Evolutionary conservation across 495 filamentous ascomycete genomes (phyloP), one percentile per base, ranked within the genome.

Genomic region (Penicillium mononematosum): DNA sequence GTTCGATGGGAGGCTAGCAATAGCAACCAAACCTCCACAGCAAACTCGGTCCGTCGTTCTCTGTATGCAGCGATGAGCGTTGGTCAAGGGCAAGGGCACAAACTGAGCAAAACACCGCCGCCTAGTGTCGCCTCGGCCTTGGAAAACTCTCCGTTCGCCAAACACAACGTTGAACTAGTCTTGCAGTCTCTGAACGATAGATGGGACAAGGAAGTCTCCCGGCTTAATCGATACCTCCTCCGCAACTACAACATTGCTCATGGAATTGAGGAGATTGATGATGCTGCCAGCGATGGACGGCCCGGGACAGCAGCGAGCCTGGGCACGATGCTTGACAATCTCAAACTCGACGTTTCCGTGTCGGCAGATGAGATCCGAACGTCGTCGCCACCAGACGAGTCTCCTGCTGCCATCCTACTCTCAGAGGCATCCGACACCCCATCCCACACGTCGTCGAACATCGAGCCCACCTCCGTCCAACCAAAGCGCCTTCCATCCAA

Each of bases 161-260:
- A 69, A 7, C 75, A 82, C 36, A 82, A 86, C 56, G 67, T 84
- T 6, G 75, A 81, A 10, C 70, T 70, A 31, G 77, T 81, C n/a
- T 67, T 89, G 36, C 68, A 73, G 20, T 74, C 84, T 0, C 63
- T 90, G 36, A 78, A 79, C 45, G 78, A 79, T 19, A 84, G 81
- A 64, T 90, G 87, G 87, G 80, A 85, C 29, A 65, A 71, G 5
- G 84, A 89, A 64, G 72, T 80, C 20, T 70, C 72, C 34, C 79
- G 84, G 25, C 64, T 89, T 32, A 71, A 77, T 17, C 71, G 77
- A 50, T 88, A 85, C 59, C 77, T 89, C 17, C 70, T 75, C 29
- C 80, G 87, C 11, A 90, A 89, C 64, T 82, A 78, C 63, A 79
- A 83, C 45, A 58, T 87, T 12, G 76, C 76, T 1, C 68, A 83